Base-by-base conservation (phyloP, 306 rosid genomes). In the Pueraria montana region DNA sequence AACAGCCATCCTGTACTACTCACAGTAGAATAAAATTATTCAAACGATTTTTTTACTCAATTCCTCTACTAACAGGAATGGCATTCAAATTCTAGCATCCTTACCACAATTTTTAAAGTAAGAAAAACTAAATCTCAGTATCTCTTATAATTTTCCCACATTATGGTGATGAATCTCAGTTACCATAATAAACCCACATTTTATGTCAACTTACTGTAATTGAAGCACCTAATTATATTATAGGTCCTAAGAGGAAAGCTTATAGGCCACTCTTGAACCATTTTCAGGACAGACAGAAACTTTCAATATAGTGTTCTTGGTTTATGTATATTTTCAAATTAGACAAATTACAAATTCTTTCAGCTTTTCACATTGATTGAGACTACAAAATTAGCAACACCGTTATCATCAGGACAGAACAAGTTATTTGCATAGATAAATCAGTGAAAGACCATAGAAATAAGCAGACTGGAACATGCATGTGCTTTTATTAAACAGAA, bases 21-120 rank as follows among this genome's bases (percentile, higher is more conserved):
- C 18, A 26, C 32, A 13, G 46, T 6, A 61, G n/a, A 26, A 77
- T 11, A 63, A 52, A 50, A 32, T 58, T 40, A 55, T 73, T 32
- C 48, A 23, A 50, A 30, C 0, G 2, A 50, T 30, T 48, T 26
- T 46, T 14, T 40, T 43, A 69, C 27, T 27, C 17, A 4, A 45
- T 48, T 48, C 86, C 85, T 91, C 14, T 34, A 21, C 17, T 7
- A 58, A 21, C 17, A 40, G 21, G 6, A 50, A 20, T 9, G 38
- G 10, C 40, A 56, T 58, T 21, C 55, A 20, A 36, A 40, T 2
- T 13, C 38, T n/a, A 11, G 32, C 21, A 21, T 43, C 38, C 11
- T 16, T 14, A 12, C 38, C 40, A 55, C 7, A 0, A 36, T 14
- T 21, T 53, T 23, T 14, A 23, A 78, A 3, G 8, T 43, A 27